Evolutionary conservation across 768 basidiomycete genomes (phyloP).

Genomic region (Mycena alexandri): DNA sequence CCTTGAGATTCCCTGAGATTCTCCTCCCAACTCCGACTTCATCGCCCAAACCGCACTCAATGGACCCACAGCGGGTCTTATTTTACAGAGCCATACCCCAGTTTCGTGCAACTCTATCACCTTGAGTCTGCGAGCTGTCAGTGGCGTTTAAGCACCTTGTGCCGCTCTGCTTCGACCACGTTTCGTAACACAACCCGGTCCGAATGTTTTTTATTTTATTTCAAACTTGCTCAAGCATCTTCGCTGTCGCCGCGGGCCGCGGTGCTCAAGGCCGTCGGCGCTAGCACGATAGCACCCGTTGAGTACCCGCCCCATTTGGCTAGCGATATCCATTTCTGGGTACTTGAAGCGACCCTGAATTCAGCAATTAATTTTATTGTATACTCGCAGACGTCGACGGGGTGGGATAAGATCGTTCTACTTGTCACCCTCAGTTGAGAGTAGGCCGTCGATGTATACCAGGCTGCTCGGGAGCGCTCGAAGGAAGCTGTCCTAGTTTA

Average conservation of each 20-base stretch:
- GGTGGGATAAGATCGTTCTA: too few relatives aligned
- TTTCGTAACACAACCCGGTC: constrained; percentile 22
- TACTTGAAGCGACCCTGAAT: too few relatives aligned
- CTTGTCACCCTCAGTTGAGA: too few relatives aligned
- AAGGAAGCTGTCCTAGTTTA: neutral
- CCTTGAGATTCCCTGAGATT: constrained; percentile 4
- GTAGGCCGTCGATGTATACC: too few relatives aligned
- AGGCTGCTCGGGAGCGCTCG: neutral
- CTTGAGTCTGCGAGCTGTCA: constrained; percentile 25
- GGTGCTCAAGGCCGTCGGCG: too few relatives aligned
- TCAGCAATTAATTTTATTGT: too few relatives aligned
- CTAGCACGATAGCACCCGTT: too few relatives aligned
- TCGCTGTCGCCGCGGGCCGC: neutral
- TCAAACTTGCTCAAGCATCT: neutral
- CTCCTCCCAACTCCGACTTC: neutral
- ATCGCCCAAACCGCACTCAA: neutral
- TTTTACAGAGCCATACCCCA: neutral
- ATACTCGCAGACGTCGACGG: too few relatives aligned
- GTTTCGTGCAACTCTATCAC: constrained; percentile 4
- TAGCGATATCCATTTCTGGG: too few relatives aligned
- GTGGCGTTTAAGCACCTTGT: constrained; percentile 22
- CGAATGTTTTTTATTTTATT: constrained; percentile 14
- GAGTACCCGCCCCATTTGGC: too few relatives aligned
- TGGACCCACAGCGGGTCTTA: constrained; percentile 19
- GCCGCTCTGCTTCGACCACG: constrained; percentile 27